These are phyloP conservation scores for Rhodotorula paludigena DNA, from an alignment of 768 basidiomycete genomes.

Conservation along the genomic window DNA sequence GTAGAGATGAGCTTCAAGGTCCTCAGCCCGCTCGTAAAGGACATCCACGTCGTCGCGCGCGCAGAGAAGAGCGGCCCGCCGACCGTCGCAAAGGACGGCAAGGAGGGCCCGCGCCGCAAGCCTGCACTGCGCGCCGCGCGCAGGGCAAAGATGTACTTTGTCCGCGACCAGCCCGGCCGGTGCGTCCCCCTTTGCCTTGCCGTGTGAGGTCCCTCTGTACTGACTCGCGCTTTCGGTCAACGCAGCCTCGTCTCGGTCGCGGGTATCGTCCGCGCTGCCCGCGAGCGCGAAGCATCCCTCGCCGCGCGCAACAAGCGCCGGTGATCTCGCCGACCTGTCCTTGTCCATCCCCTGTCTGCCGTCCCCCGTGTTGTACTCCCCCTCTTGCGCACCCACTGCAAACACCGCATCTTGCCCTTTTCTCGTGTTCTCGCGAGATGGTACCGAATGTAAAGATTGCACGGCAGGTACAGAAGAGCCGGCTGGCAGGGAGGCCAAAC, in stretches of 20 bases:
- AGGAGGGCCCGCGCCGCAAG: slow-evolving; percentile 23
- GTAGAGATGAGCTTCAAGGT: slow-evolving; percentile 90
- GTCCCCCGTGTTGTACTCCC: not conserved
- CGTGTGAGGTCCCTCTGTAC: not conserved
- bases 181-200: not conserved
- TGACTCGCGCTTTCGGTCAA: not conserved
- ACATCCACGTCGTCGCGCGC: slow-evolving; percentile 64
- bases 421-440: too few relatives aligned
- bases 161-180: slow-evolving; percentile 36
- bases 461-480: too few relatives aligned
- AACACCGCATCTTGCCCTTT: too few relatives aligned
- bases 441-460: too few relatives aligned
- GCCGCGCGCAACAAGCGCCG: not conserved
- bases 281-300: not conserved
- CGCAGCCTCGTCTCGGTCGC: slow-evolving; percentile 29
- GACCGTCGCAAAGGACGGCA: slow-evolving; percentile 28
- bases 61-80: slow-evolving; percentile 34
- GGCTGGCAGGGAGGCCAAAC: too few relatives aligned
- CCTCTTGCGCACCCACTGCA: too few relatives aligned
- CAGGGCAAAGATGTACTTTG: slow-evolving; percentile 40
- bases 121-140: slow-evolving; percentile 19
- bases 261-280: slow-evolving; percentile 20
- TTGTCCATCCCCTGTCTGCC: not conserved
- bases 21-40: slow-evolving; percentile 78
- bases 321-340: not conserved